phyloP scores from a whole-genome alignment of 768 basidiomycete species.

The Pisolithus orientalis region DNA sequence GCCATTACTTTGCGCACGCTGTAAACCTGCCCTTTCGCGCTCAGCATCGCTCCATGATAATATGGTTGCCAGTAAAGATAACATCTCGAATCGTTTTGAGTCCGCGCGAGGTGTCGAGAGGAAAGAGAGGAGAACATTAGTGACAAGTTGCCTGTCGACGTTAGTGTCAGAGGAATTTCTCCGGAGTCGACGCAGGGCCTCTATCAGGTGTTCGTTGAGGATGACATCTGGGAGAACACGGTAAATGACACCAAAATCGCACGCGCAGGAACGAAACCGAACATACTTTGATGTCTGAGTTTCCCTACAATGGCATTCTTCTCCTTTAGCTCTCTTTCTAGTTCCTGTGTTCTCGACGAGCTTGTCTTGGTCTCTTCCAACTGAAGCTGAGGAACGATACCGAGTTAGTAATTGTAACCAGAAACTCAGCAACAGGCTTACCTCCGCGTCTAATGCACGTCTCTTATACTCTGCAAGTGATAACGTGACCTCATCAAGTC shows the following conservation, averaged over 20 bases:
- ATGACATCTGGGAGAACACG: conserved; percentile 64
- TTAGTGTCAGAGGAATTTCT: conserved; percentile 79
- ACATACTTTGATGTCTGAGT: conserved; percentile 85
- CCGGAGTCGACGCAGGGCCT: conserved; percentile 91
- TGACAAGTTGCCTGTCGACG: conserved; percentile 90
- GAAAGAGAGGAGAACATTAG: conserved; percentile 89
- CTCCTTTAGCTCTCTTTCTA: conserved; percentile 92
- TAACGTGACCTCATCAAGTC: conserved; percentile 60
- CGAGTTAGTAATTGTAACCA: not conserved
- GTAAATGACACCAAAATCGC: not conserved
- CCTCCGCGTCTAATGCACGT: conserved; percentile 85
- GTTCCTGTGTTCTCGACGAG: conserved; percentile 56
- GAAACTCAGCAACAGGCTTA: conserved; percentile 24
- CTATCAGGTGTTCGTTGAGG: conserved; percentile 95
- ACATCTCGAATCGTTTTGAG: conserved; percentile 95
- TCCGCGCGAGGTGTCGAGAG: conserved; percentile 87
- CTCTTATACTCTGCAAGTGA: conserved; percentile 88
- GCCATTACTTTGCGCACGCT: conserved; percentile 31
- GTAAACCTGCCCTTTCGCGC: conserved; percentile 78
- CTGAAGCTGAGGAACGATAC: conserved; percentile 43
- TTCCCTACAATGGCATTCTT: conserved; percentile 95
- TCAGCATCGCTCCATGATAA: conserved; percentile 91
- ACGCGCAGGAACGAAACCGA: not conserved
- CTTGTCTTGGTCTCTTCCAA: conserved; percentile 69
- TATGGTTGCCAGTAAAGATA: conserved; percentile 79